Base-by-base conservation (phyloP, 176 grass and related monocot species). In the Pontederia crassipes region DNA sequence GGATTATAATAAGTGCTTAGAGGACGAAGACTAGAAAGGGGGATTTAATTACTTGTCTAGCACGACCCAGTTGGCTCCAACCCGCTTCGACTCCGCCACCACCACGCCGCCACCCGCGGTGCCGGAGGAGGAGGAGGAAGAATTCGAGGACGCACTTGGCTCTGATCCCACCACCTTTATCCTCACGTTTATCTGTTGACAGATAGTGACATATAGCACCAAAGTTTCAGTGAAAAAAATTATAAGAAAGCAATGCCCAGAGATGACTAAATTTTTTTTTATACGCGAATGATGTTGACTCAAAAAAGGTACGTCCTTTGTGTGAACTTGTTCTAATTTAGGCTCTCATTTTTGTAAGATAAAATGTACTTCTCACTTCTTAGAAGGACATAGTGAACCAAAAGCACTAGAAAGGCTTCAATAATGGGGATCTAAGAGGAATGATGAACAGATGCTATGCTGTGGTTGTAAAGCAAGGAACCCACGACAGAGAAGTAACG, bases 1-100 rank as follows among this genome's bases (percentile, higher is more conserved):
- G 32, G 1, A 4, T 40, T 40, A 40, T 40, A 40, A 40, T 40
- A 40, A 40, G 32, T 40, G 32, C 6, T 40, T 40, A 40, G 32
- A 12, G 28, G 29, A 45, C 2, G 40, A n/a, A 24, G 20, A 24
- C 20, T 24, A 24, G 20, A 12, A 59, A 27, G 26, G 10, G 55
- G 68, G 18, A 3, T 49, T 72, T 60, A 16, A 63, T 62, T 73
- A 54, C 70, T 49, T 73, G 49, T 73, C 70, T 52, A 73, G 70
- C n/a, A 73, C 70, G 59, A 73, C 29, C 70, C 70, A 73, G 70
- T 73, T 73, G 12, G 70, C 70, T 54, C 70, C 70, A 17, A 73
- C 59, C 47, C 59, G 32, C 58, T 73, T 73, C 7, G 70, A 60
- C 46, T 73, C 70, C n/a, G 58, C 32, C 17, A 59, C 70, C 70